Conservation (phyloP, 2,329 filamentous ascomycete species). For the Chalaropsis thielavioides region DNA sequence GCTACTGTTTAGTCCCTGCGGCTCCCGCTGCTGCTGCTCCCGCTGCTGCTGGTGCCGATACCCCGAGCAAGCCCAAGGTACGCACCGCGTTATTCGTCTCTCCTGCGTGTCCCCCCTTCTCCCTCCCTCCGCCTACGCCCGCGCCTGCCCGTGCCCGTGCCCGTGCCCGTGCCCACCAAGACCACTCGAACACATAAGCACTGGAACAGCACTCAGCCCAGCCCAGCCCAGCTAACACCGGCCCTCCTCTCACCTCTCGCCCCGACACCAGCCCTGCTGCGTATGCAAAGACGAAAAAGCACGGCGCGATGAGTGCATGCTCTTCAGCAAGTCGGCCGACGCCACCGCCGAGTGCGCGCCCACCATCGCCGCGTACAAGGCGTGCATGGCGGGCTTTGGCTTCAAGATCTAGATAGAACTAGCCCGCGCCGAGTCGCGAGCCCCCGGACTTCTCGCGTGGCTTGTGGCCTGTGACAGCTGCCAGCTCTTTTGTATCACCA, state of each 20-base stretch:
- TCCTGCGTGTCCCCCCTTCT: background rate
- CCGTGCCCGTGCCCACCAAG: background rate
- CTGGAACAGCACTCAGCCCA: too few relatives aligned
- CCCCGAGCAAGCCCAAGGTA: slow-evolving; percentile 18
- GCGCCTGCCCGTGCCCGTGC: background rate
- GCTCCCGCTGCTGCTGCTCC: slow-evolving; percentile 28
- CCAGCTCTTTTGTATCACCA: background rate
- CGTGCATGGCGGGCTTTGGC: slow-evolving; percentile 85
- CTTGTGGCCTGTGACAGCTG: background rate
- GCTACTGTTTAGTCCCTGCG: slow-evolving; percentile 9
- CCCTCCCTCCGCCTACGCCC: too few relatives aligned
- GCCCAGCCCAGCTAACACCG: background rate
- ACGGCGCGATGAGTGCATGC: slow-evolving; percentile 93
- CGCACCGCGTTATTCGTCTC: background rate
- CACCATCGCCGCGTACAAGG: slow-evolving; percentile 71
- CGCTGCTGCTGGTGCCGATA: slow-evolving; percentile 29
- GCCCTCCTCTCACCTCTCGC: background rate
- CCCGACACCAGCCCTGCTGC: slow-evolving; percentile 64
- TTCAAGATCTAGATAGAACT: slow-evolving; percentile 54
- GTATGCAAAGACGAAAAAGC: slow-evolving; percentile 95
- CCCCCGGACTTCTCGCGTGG: too few relatives aligned
- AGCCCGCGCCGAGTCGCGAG: background rate
- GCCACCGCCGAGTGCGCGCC: slow-evolving; percentile 71
- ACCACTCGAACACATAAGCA: too few relatives aligned
- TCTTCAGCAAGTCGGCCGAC: slow-evolving; percentile 76